A percentile compares a stretch with the other conserved stretches of the same genome.
Evolutionary conservation across 768 basidiomycete species (phyloP).

Genomic region (Tulasnella sp.): DNA sequence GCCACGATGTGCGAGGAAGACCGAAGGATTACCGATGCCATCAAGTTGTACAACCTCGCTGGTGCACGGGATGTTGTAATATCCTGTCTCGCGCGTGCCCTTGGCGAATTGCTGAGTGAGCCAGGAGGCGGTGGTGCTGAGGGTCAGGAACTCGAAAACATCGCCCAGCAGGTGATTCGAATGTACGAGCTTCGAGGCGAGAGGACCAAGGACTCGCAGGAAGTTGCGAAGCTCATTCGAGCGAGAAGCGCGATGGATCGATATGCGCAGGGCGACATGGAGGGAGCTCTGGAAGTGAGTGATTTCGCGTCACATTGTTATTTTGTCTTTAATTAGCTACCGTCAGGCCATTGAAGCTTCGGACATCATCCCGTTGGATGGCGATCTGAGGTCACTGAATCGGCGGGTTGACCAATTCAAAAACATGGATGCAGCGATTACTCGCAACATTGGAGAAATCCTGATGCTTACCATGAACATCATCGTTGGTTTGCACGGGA

Average conservation of each 20-base stretch:
- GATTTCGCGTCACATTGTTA: background rate
- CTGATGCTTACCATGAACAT: constrained; percentile 88
- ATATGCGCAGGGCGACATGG: constrained; percentile 57
- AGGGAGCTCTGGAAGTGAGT: constrained; percentile 67
- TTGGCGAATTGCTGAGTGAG: constrained; percentile 71
- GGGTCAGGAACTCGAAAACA: constrained; percentile 53
- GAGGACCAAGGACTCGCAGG: constrained; percentile 61
- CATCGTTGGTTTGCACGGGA: constrained; percentile 66
- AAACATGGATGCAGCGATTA: constrained; percentile 69
- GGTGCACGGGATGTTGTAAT: constrained; percentile 84
- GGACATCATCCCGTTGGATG: constrained; percentile 74
- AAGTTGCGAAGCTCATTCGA: constrained; percentile 60
- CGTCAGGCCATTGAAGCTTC: constrained; percentile 74
- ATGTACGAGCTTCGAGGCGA: constrained; percentile 68
- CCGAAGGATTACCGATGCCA: constrained; percentile 68
- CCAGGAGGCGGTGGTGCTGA: constrained; percentile 48
- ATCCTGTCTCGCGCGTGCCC: constrained; percentile 70
- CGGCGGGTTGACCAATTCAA: constrained; percentile 82
- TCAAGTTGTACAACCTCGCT: constrained; percentile 92
- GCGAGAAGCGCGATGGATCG: constrained; percentile 73
- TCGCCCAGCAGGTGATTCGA: constrained; percentile 65
- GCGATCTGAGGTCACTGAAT: constrained; percentile 76
- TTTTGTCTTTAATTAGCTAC: background rate
- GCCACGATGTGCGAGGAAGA: constrained; percentile 75
- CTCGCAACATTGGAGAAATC: constrained; percentile 81